Evolutionary conservation across 495 filamentous ascomycete species (phyloP).

Genomic region (Chaetomium cochliodes): DNA sequence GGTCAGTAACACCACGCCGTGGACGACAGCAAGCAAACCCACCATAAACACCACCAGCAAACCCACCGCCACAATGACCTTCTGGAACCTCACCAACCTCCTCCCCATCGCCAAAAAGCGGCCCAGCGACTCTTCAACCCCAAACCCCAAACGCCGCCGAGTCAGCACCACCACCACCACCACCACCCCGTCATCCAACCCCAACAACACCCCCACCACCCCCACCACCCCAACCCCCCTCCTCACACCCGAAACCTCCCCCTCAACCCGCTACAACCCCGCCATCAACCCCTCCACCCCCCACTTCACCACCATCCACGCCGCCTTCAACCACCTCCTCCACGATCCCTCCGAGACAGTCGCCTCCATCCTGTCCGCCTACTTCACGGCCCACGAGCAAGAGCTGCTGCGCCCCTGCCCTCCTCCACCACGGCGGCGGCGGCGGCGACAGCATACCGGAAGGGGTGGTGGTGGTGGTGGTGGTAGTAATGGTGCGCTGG

Average conservation of each 20-base stretch:
- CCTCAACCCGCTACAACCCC: constrained; percentile 19
- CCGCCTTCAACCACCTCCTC: constrained; percentile 13
- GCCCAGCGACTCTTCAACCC: background rate
- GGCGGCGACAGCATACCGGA: no score
- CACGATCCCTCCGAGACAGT: constrained; percentile 15
- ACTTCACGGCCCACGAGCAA: constrained; percentile 25
- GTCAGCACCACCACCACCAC: background rate
- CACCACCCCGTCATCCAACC: background rate
- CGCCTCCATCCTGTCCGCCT: constrained; percentile 18
- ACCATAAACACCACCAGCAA: background rate
- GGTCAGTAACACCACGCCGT: background rate
- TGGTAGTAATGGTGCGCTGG: constrained; percentile 8
- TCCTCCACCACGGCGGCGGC: no score
- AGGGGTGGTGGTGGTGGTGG: no score
- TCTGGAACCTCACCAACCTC: constrained; percentile 5
- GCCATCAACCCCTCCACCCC: constrained; percentile 21
- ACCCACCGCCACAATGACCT: background rate
- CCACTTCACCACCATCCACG: constrained; percentile 16
- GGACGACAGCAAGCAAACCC: background rate
- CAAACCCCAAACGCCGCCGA: background rate
- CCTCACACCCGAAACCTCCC: background rate
- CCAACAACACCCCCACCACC: background rate
- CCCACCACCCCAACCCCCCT: background rate
- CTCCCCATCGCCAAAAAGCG: constrained; percentile 3
- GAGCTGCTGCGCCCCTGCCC: constrained; percentile 17